These are phyloP conservation scores for Herpetomonas muscarum DNA, from an alignment of 208 protist genomes.

Conservation along the genomic window DNA sequence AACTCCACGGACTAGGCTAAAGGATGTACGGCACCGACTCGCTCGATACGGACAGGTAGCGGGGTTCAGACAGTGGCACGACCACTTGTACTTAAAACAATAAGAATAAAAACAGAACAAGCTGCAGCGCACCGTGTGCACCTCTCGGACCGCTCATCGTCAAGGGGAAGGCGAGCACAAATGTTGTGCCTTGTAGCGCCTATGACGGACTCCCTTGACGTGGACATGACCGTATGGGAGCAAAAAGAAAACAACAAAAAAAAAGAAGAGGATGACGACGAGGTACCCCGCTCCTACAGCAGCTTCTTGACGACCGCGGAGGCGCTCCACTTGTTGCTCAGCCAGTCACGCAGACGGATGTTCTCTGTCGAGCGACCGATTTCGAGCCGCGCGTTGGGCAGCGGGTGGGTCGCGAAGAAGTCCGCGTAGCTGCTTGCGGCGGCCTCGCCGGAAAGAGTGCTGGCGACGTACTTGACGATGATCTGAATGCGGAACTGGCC, in stretches of 20 bases:
- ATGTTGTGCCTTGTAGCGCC: too few species aligned
- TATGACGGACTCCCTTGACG: not conserved
- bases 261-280: not conserved
- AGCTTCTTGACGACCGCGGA: constrained; percentile 14
- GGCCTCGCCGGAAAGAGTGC: constrained; percentile 43
- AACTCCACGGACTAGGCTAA: too few species aligned
- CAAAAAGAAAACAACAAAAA: not conserved
- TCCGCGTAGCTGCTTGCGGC: constrained; percentile 48
- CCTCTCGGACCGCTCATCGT: too few species aligned
- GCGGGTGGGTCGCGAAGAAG: constrained; percentile 71
- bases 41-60: too few species aligned
- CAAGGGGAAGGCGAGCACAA: too few species aligned
- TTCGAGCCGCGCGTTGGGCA: constrained; percentile 71
- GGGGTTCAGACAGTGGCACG: too few species aligned
- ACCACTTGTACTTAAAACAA: too few species aligned
- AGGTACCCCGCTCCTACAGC: constrained; percentile 7
- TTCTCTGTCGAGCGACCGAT: constrained; percentile 66
- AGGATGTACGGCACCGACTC: too few species aligned
- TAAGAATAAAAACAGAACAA: too few species aligned
- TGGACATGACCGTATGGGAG: not conserved
- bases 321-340: constrained; percentile 53
- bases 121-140: too few species aligned
- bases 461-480: constrained; percentile 64
- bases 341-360: constrained; percentile 54
- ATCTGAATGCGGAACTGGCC: constrained; percentile 87